phyloP scores from a whole-genome alignment of 2,329 filamentous ascomycete genomes.

The Cercospora janseana region DNA sequence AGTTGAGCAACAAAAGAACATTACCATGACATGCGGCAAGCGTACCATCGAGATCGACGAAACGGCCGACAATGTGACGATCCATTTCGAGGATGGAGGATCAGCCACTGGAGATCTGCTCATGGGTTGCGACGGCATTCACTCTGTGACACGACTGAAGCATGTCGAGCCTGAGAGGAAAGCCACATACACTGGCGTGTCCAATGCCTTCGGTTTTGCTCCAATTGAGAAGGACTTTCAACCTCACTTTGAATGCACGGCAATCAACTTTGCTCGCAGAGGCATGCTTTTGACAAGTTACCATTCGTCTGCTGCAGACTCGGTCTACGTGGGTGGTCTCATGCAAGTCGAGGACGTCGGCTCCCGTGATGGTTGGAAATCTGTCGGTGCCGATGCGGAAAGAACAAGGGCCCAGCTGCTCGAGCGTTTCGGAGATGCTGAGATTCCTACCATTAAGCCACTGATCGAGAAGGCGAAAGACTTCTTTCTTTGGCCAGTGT shows the following conservation, averaged over 20 bases:
- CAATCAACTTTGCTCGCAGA: slow-evolving; percentile 47
- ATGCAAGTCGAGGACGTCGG: slow-evolving; percentile 47
- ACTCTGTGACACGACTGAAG: slow-evolving; percentile 43
- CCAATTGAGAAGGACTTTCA: slow-evolving; percentile 39
- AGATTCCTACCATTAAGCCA: slow-evolving; percentile 39
- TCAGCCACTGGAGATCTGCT: slow-evolving; percentile 37
- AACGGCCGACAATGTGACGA: slow-evolving; percentile 35
- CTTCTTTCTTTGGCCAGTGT: slow-evolving; percentile 49
- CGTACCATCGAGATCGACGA: slow-evolving; percentile 45
- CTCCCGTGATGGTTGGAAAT: slow-evolving; percentile 48
- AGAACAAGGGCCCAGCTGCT: slow-evolving; percentile 44
- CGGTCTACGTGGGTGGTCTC: slow-evolving; percentile 46
- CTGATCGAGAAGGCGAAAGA: slow-evolving; percentile 45
- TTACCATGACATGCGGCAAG: slow-evolving; percentile 45
- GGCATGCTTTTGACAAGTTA: slow-evolving; percentile 48
- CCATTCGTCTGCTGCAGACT: slow-evolving; percentile 39
- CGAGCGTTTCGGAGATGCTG: slow-evolving; percentile 42
- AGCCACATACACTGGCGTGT: slow-evolving; percentile 46
- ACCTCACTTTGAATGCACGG: slow-evolving; percentile 44
- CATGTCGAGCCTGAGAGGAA: slow-evolving; percentile 48
- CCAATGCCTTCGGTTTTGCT: slow-evolving; percentile 48
- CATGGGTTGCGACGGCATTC: slow-evolving; percentile 42
- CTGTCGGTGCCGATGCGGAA: slow-evolving; percentile 44
- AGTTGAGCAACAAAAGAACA: slow-evolving; percentile 43
- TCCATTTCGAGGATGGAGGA: slow-evolving; percentile 40